Evolutionary conservation across 148 eudicot species (phyloP).

Genomic region (Diospyros lotus): DNA sequence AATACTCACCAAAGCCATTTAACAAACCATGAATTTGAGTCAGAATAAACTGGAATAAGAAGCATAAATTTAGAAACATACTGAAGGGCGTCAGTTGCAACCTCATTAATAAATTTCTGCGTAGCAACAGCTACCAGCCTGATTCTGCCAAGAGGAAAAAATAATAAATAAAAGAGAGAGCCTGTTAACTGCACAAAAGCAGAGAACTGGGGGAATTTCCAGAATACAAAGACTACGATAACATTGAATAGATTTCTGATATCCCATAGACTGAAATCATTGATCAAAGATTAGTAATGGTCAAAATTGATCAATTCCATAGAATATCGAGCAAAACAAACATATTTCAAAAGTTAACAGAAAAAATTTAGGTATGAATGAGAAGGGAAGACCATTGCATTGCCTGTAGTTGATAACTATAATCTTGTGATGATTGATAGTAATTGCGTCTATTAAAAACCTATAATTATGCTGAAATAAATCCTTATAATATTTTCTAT

Average conservation of each 20-base stretch:
- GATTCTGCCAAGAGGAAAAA: conserved; percentile 36
- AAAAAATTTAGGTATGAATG: neutral
- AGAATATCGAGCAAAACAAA: neutral
- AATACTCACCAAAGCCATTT: neutral
- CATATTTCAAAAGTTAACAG: neutral
- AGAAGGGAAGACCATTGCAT: neutral
- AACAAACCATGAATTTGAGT: neutral
- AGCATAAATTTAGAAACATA: conserved; percentile 32
- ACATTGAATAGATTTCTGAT: neutral
- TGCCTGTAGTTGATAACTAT: too few species aligned
- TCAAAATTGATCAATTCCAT: neutral
- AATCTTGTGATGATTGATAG: too few species aligned
- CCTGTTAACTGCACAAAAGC: too few species aligned
- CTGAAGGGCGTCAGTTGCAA: conserved; percentile 92
- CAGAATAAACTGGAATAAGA: neutral
- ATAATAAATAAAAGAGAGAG: neutral
- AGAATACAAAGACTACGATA: too few species aligned
- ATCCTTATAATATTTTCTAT: too few species aligned
- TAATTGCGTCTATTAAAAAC: too few species aligned
- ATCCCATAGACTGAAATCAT: neutral
- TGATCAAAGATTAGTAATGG: neutral
- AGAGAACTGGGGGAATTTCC: neutral
- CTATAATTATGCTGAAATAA: too few species aligned
- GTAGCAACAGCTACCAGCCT: conserved; percentile 94
- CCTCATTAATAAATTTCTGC: conserved; percentile 85